Evolutionary conservation across 1,139 yeast genomes (phyloP), one percentile per base, ranked within the genome.

Genomic region (Candida sp.): DNA sequence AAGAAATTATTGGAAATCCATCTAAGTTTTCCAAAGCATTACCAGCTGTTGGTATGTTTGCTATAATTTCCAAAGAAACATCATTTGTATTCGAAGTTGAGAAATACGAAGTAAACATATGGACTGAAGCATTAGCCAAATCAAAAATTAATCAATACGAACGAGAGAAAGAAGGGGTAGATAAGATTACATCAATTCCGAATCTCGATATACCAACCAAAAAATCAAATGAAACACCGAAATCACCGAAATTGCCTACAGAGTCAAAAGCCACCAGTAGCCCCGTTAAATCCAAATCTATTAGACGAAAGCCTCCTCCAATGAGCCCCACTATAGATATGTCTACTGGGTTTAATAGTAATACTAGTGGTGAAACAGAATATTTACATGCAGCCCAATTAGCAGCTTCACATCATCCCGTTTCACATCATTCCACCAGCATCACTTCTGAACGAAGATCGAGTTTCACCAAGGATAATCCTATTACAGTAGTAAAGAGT

Each of bases 81-180:
- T 70, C 84, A 0, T 71, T 77, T 49, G 69, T 74, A 3, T 78
- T 79, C 61, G 86, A 82, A 53, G 83, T 75, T n/a, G 82, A 79
- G 39, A 77, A 73, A 48, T 63, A 57, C 38, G 84, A 79, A 36
- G 69, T 81, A 0, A 63, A 69, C 29, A 58, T 64, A 19, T 82
- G 87, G 87, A 81, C 87, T 0, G 77, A 73, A 40, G 58, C 75
- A 0, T 63, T 82, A 37, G 79, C 79, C 4, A 75, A 67, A 47
- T 59, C 84, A 0, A 75, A 82, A 51, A 50, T 63, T 5, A 65
- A 68, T 46, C 79, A 75, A 48, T 64, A 63, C 44, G 84, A 81
- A 47, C 66, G 81, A 50, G 68, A 60, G 12, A 54, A 52, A n/a
- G 63, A 63, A 48, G 48, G 43, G 9, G 9, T 15, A 21, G 48